A percentile compares a stretch with the other conserved stretches of the same genome.
Evolutionary conservation across 2,329 filamentous ascomycete genomes (phyloP).

Genomic region (Drechslerella dactyloides): DNA sequence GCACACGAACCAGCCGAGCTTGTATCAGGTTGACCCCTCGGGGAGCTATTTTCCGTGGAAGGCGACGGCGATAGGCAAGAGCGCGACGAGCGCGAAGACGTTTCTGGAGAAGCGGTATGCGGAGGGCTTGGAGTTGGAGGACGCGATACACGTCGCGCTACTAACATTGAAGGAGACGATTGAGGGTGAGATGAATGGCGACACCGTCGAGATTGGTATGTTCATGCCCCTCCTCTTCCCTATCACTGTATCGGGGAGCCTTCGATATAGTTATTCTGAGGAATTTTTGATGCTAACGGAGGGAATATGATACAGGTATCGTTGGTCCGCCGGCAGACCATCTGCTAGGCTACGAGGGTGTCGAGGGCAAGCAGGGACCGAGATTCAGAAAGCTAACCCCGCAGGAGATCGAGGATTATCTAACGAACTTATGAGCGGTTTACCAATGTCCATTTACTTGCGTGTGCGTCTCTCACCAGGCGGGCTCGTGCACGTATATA

Average conservation of each 20-base stretch:
- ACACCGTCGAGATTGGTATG: conserved; percentile 96
- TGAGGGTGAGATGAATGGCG: conserved; percentile 98
- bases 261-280: conserved; percentile 21
- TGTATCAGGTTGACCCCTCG: conserved; percentile 99
- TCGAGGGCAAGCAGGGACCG: conserved; percentile 81
- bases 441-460: conserved; percentile 4
- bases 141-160: conserved; percentile 96
- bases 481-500: conserved; percentile 9
- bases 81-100: conserved; percentile 96
- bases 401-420: conserved; percentile 98
- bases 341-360: conserved; percentile 86
- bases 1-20: conserved; percentile 90
- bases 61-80: conserved; percentile 98
- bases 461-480: neutral
- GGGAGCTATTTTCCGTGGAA: conserved; percentile 99
- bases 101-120: conserved; percentile 99
- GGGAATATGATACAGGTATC: conserved; percentile 69
- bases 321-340: conserved; percentile 93
- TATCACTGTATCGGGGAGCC: neutral
- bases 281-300: conserved; percentile 50
- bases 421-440: conserved; percentile 86
- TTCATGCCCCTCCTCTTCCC: conserved; percentile 27
- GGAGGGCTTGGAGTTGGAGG: conserved; percentile 93
- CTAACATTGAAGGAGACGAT: conserved; percentile 99
- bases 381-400: conserved; percentile 93